Conservation (phyloP, 192 early-diverging fungal genomes). For the Linnemannia elongata region DNA sequence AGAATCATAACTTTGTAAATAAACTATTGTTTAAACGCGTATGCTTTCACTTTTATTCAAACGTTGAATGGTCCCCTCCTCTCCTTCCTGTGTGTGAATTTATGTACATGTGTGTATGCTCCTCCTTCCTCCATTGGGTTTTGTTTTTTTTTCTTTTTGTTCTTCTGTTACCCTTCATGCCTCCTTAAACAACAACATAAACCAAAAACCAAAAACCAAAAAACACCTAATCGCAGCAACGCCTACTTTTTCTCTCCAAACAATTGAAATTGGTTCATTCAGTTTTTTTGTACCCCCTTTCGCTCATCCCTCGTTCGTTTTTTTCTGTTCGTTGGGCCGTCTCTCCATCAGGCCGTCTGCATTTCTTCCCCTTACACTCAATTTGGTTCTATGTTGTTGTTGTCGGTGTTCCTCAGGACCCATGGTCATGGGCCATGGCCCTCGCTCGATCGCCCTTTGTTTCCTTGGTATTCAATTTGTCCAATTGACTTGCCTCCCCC, state of each 20-base stretch:
- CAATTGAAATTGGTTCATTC: neutral
- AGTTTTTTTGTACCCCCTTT: neutral
- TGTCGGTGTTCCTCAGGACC: neutral
- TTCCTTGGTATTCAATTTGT: neutral
- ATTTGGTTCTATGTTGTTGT: neutral
- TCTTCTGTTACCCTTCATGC: neutral
- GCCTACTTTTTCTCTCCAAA: neutral
- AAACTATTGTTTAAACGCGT: neutral
- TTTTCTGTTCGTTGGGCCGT: neutral
- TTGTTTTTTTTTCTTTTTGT: neutral
- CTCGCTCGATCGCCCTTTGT: neutral
- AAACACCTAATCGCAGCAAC: neutral
- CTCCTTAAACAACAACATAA: neutral
- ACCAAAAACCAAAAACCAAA: neutral
- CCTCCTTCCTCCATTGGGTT: neutral
- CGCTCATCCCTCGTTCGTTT: slow-evolving; percentile 1
- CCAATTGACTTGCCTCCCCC: neutral
- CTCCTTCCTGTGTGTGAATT: neutral
- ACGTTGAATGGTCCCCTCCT: neutral
- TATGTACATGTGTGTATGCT: neutral
- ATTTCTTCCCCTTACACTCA: neutral
- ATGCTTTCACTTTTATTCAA: neutral
- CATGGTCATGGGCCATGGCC: neutral
- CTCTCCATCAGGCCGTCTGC: neutral
- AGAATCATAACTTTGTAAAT: neutral